Evolutionary conservation across 2,329 filamentous ascomycete genomes (phyloP).

Genomic region (Cylindrodendrum hubeiense): DNA sequence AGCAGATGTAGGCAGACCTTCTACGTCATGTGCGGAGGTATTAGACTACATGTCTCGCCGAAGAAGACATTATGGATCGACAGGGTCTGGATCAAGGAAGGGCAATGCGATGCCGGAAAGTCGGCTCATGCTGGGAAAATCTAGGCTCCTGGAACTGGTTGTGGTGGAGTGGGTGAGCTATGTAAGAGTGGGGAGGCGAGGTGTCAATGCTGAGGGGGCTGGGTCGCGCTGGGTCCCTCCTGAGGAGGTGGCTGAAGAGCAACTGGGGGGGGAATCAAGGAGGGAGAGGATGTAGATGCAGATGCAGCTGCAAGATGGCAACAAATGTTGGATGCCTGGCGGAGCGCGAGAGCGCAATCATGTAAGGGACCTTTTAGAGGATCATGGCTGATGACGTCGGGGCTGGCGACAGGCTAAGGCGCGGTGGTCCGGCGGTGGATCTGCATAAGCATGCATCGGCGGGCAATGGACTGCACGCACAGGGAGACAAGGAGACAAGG

Average conservation of each 20-base stretch:
- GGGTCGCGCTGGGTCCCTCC: not conserved
- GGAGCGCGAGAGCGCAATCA: not conserved
- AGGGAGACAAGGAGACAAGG: too few relatives aligned
- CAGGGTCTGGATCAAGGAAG: conserved; percentile 1
- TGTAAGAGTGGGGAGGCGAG: not conserved
- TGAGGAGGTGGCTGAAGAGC: not conserved
- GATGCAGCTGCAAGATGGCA: not conserved
- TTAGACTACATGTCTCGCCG: conserved; percentile 3
- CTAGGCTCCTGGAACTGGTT: conserved; percentile 7
- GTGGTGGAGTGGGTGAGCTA: conserved; percentile 1
- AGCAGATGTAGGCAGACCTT: too few relatives aligned
- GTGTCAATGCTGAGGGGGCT: not conserved
- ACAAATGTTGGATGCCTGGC: conserved; percentile 16
- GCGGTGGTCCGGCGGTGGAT: not conserved
- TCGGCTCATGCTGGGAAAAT: not conserved
- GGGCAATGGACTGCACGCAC: too few relatives aligned
- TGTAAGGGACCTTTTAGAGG: conserved; percentile 9
- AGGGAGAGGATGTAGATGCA: not conserved
- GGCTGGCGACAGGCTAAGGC: not conserved
- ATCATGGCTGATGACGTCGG: conserved; percentile 19
- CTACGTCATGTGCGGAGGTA: not conserved
- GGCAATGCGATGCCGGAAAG: not conserved
- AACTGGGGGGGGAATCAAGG: not conserved
- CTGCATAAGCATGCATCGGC: not conserved
- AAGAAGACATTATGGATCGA: not conserved